phyloP scores from a whole-genome alignment of 1,139 yeast genomes.

The Yamadazyma sp. region DNA sequence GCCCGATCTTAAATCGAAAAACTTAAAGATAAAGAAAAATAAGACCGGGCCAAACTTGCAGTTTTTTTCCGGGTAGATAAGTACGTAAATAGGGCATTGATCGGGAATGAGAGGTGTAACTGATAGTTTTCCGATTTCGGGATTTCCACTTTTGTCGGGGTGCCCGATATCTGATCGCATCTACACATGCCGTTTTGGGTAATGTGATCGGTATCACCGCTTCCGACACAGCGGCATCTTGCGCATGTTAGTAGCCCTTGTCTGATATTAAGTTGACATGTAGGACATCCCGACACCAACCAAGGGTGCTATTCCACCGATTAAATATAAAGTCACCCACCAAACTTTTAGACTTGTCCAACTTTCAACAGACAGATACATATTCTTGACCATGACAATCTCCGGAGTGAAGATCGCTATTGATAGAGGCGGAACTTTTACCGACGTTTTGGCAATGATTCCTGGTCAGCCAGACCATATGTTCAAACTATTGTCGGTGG shows the following conservation, averaged over 20 bases:
- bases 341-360: no score
- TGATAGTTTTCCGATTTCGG: no score
- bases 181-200: slow-evolving; percentile 1
- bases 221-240: not conserved
- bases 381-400: slow-evolving; percentile 16
- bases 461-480: slow-evolving; percentile 13
- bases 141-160: not conserved
- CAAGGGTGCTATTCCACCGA: not conserved
- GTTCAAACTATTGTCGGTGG: slow-evolving; percentile 21
- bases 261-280: not conserved
- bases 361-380: no score
- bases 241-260: not conserved
- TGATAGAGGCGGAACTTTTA: slow-evolving; percentile 24
- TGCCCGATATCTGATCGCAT: not conserved
- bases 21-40: no score
- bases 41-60: no score
- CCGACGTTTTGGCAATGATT: slow-evolving; percentile 19
- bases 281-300: slow-evolving; percentile 1
- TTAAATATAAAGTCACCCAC: no score
- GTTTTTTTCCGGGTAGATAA: no score
- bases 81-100: no score
- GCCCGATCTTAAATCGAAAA: not conserved
- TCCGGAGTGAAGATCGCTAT: slow-evolving; percentile 17
- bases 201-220: not conserved
- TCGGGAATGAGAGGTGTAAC: no score